These are phyloP conservation scores for Mycoemilia scoparia DNA, from an alignment of 192 early-diverging fungal species.

Conservation along the genomic window DNA sequence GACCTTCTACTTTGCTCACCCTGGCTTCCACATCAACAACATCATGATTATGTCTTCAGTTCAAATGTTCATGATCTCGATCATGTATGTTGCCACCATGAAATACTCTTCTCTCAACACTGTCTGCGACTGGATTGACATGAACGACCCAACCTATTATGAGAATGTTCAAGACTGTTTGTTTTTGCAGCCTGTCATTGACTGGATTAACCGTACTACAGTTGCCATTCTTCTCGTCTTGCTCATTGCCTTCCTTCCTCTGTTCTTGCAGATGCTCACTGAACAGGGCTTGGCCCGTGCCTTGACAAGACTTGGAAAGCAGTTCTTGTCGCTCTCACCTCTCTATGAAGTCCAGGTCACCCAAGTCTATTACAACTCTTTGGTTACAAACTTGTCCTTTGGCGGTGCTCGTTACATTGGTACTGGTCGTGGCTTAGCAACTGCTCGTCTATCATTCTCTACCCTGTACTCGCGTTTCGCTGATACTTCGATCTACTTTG, in stretches of 20 bases:
- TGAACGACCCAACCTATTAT: constrained; percentile 27
- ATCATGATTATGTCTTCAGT: constrained; percentile 69
- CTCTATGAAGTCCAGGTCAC: constrained; percentile 77
- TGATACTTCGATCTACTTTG: constrained; percentile 55
- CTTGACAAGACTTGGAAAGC: constrained; percentile 51
- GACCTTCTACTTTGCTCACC: constrained; percentile 78
- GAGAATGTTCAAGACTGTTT: constrained; percentile 38
- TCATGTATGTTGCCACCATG: constrained; percentile 60
- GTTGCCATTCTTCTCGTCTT: constrained; percentile 66
- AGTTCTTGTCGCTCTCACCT: constrained; percentile 64
- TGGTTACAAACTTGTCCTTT: constrained; percentile 59
- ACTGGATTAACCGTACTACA: constrained; percentile 69
- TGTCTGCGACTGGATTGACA: constrained; percentile 36
- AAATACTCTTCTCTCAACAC: too few relatives aligned
- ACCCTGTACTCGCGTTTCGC: constrained; percentile 60
- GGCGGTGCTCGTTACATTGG: constrained; percentile 74
- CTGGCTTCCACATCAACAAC: constrained; percentile 81
- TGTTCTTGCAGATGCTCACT: constrained; percentile 68
- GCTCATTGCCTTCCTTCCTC: constrained; percentile 59
- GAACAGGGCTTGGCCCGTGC: constrained; percentile 62
- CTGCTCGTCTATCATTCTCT: constrained; percentile 52
- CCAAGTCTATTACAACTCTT: constrained; percentile 64
- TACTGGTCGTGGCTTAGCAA: constrained; percentile 72
- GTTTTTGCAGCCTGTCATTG: constrained; percentile 49
- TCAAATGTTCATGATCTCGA: constrained; percentile 60